Evolutionary conservation across 2,329 filamentous ascomycete genomes (phyloP).

Genomic region (Fusarium cicatricum): DNA sequence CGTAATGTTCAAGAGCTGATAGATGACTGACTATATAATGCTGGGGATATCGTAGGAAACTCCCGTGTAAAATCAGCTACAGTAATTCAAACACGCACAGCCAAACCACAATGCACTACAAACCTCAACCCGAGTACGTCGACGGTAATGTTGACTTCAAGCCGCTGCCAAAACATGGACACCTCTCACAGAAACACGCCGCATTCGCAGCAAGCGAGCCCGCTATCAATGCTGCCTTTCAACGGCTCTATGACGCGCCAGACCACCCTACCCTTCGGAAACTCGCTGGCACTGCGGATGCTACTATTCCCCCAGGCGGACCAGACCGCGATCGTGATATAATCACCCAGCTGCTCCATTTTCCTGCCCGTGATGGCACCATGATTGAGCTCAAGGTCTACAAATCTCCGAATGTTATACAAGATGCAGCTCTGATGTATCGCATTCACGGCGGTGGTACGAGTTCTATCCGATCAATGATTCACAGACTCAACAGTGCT

Average conservation of each 20-base stretch:
- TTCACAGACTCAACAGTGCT: neutral
- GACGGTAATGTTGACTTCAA: constrained; percentile 15
- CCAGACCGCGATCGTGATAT: constrained; percentile 28
- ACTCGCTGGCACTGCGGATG: constrained; percentile 18
- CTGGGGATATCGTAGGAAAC: too few relatives aligned
- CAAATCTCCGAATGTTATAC: constrained; percentile 8
- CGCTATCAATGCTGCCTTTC: neutral
- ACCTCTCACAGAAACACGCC: constrained; percentile 20
- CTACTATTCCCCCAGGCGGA: constrained; percentile 25
- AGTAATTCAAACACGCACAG: neutral
- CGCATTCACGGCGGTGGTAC: constrained; percentile 40
- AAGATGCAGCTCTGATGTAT: constrained; percentile 33
- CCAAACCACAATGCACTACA: constrained; percentile 19
- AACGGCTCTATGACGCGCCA: neutral
- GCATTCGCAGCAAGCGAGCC: constrained; percentile 11
- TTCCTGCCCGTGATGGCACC: constrained; percentile 28
- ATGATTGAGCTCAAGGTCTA: constrained; percentile 35
- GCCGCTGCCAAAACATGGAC: constrained; percentile 29
- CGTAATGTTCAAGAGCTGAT: constrained; percentile 40
- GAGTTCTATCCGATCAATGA: neutral
- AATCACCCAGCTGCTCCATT: constrained; percentile 18
- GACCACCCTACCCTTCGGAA: constrained; percentile 13
- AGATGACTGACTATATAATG: constrained; percentile 52
- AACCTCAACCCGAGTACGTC: constrained; percentile 18
- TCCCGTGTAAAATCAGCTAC: neutral